Conservation (phyloP, 2,329 filamentous ascomycete species). For the Fusarium sororula region DNA sequence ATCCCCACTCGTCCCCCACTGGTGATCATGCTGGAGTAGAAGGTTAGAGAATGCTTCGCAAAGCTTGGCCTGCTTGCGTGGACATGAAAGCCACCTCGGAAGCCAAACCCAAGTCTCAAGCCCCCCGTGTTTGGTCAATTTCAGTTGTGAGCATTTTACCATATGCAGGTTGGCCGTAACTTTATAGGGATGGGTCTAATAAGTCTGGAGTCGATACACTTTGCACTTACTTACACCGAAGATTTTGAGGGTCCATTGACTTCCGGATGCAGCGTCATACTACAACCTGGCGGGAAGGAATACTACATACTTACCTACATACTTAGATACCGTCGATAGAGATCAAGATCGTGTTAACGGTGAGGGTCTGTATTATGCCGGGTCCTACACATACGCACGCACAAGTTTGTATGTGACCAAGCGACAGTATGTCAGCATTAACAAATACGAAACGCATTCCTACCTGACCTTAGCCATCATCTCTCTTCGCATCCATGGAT, state of each 20-base stretch:
- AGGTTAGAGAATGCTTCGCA: conserved; percentile 3
- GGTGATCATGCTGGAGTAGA: conserved; percentile 11
- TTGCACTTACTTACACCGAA: background rate
- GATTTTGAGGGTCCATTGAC: conserved; percentile 6
- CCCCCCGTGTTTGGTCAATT: background rate
- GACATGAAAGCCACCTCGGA: conserved; percentile 10
- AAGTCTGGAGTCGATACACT: conserved; percentile 3
- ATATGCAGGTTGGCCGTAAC: background rate
- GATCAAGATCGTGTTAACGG: conserved; percentile 5
- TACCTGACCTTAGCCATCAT: background rate
- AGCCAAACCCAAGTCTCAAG: conserved; percentile 17
- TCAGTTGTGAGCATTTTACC: background rate
- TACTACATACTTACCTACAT: conserved; percentile 8
- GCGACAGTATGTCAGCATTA: conserved; percentile 11
- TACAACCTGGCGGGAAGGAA: background rate
- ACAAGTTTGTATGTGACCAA: background rate
- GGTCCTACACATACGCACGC: background rate
- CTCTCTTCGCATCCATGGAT: background rate
- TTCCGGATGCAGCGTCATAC: conserved; percentile 27
- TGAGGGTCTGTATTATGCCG: conserved; percentile 19
- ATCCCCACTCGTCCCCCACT: background rate
- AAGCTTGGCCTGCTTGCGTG: conserved; percentile 20
- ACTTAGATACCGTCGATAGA: background rate
- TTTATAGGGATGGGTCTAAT: conserved; percentile 3
- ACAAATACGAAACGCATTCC: conserved; percentile 37